phyloP scores from a whole-genome alignment of 2,329 filamentous ascomycete genomes.

The Phialophora chinensis region DNA sequence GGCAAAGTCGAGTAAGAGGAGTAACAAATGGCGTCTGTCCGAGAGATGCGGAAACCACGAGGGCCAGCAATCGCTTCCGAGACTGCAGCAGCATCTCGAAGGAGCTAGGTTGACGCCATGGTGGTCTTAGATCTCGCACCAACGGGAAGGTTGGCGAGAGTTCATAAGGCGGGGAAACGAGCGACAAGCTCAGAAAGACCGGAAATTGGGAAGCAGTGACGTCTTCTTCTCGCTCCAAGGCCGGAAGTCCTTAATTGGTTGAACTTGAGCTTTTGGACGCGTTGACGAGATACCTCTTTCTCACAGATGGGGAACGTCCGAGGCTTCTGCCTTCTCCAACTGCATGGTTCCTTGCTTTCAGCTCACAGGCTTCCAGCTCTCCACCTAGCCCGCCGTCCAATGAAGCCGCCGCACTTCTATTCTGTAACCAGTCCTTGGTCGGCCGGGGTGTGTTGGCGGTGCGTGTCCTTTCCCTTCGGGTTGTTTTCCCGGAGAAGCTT shows the following conservation, averaged over 20 bases:
- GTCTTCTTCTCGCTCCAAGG: background rate
- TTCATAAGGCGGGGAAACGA: slow-evolving; percentile 14
- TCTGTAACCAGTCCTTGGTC: background rate
- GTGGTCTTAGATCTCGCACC: slow-evolving; percentile 15
- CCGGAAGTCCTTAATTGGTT: background rate
- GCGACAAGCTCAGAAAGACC: background rate
- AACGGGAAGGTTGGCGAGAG: slow-evolving; percentile 11
- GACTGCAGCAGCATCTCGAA: slow-evolving; percentile 20
- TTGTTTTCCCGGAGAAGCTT: background rate
- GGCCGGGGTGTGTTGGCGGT: background rate
- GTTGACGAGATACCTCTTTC: background rate
- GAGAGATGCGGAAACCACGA: slow-evolving; percentile 9
- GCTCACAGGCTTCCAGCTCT: background rate
- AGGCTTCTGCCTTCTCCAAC: background rate
- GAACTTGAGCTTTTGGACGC: background rate
- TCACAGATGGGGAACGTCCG: background rate
- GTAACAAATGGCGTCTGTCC: slow-evolving; percentile 1
- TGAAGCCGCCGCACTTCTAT: background rate
- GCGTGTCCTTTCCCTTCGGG: background rate
- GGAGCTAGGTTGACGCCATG: slow-evolving; percentile 11
- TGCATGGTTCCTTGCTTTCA: too few species aligned
- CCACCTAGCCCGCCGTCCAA: background rate
- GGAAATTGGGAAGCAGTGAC: slow-evolving; percentile 5
- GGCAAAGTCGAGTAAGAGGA: slow-evolving; percentile 6
- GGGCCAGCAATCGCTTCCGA: slow-evolving; percentile 15